Evolutionary conservation across 768 basidiomycete genomes (phyloP), one percentile per base, ranked within the genome.

Genomic region (Mycena sanguinolenta): DNA sequence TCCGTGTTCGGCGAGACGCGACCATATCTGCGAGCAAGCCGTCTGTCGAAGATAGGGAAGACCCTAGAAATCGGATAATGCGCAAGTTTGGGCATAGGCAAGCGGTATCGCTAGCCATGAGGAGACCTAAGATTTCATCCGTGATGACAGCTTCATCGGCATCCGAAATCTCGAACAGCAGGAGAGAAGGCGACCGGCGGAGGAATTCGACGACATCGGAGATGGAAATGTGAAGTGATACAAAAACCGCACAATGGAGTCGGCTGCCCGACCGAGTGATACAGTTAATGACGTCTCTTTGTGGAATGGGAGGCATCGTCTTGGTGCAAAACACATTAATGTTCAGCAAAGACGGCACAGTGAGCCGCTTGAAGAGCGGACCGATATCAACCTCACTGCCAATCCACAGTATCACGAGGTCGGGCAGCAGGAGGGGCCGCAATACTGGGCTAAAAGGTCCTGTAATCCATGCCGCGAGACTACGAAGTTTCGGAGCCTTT

Each of bases 1-100:
- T 19, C 12, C 21, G 23, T 17, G 49, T 28, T 23, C 52, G 58
- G n/a, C 69, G 59, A 30, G 69, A 65, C 0, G 52, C 69, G 32
- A 70, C 64, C 69, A 70, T 70, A 21, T 65, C 69, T n/a, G 69
- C 63, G 3, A 70, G 60, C n/a, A 62, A 16, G 28, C 64, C 64
- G 54, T 70, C 69, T 6, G 27, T 14, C 3, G 69, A 61, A 39
- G 59, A 70, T 30, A 70, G 19, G 32, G 64, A 61, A 6, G 58
- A 65, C 30, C 61, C 64, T 54, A 70, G 69, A 36, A 70, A 65
- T 27, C 64, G 58, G 34, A 70, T 63, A 27, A 66, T 70, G 5
- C 54, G 64, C n/a, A 70, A 44, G 28, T 66, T 46, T 36, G 69
- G 69, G 58, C 64, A 65, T 28, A 70, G 42, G 46, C 44, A 55